phyloP scores from a whole-genome alignment of 345 rosid species.

The Heritiera fomes region DNA sequence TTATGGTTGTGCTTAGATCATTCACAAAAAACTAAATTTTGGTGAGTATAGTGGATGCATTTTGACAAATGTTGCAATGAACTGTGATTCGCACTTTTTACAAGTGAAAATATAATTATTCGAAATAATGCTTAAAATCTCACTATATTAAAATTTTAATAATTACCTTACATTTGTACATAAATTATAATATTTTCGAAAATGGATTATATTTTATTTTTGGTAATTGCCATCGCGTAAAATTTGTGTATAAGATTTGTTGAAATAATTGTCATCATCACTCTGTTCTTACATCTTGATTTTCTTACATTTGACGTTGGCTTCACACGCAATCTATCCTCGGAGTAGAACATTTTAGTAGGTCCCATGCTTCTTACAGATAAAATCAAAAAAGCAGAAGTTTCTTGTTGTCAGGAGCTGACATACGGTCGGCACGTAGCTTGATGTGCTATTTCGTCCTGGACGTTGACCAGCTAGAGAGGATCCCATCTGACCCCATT shows the following conservation, averaged over 20 bases:
- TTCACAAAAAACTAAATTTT: too few species aligned
- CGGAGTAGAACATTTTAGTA: background rate
- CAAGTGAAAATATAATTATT: too few species aligned
- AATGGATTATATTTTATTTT: too few species aligned
- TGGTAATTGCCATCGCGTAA: too few species aligned
- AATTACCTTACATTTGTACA: too few species aligned
- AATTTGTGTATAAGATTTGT: background rate
- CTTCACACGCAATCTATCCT: background rate
- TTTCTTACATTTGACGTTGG: background rate
- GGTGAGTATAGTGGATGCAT: too few species aligned
- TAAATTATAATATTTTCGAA: too few species aligned
- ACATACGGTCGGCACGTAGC: background rate
- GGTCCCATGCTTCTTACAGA: background rate
- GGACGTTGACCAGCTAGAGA: background rate
- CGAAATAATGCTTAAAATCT: too few species aligned
- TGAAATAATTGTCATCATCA: background rate
- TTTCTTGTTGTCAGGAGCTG: background rate
- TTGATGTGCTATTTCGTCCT: background rate
- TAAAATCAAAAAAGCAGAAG: background rate
- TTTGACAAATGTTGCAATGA: too few species aligned
- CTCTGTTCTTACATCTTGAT: background rate
- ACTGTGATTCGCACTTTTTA: too few species aligned
- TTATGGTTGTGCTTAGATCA: too few species aligned
- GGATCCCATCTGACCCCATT: background rate
- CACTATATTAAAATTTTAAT: too few species aligned